These are phyloP conservation scores for Ceratopteris richardii DNA, from an alignment of 75 land plant species.

Conservation along the genomic window DNA sequence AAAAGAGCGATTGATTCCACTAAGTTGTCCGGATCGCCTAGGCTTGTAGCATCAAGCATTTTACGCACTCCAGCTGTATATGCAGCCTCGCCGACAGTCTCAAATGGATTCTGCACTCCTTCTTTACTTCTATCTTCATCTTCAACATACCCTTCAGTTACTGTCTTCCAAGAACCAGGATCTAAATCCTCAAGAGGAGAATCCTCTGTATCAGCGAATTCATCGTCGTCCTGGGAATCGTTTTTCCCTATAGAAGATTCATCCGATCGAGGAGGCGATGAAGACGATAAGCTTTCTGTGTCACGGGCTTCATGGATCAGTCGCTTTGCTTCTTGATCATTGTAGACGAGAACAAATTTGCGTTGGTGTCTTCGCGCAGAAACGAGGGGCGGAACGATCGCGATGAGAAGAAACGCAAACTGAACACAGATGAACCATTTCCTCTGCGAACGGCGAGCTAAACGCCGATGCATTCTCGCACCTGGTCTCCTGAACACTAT, in stretches of 20 bases:
- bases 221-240: slow-evolving; percentile 34
- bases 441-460: too few species aligned
- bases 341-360: slow-evolving; percentile 15
- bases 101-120: background rate
- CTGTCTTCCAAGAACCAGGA: slow-evolving; percentile 43
- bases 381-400: slow-evolving; percentile 4
- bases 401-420: background rate
- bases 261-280: background rate
- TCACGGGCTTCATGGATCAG: background rate
- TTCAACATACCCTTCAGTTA: slow-evolving; percentile 16
- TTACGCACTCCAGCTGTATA: slow-evolving; percentile 37
- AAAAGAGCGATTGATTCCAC: slow-evolving; percentile 28
- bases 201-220: too few species aligned
- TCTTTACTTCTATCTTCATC: slow-evolving; percentile 1
- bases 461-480: too few species aligned
- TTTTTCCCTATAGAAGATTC: slow-evolving; percentile 21
- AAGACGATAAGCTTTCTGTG: background rate
- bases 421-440: too few species aligned
- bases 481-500: too few species aligned
- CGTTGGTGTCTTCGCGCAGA: slow-evolving; percentile 6
- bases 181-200: slow-evolving; percentile 28
- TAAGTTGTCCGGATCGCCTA: slow-evolving; percentile 28
- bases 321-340: slow-evolving; percentile 7
- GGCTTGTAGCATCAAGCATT: slow-evolving; percentile 33
- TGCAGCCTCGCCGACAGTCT: slow-evolving; percentile 4